Base-by-base conservation (phyloP, 2,329 filamentous ascomycete species). In the Paracamarosporium sp. region DNA sequence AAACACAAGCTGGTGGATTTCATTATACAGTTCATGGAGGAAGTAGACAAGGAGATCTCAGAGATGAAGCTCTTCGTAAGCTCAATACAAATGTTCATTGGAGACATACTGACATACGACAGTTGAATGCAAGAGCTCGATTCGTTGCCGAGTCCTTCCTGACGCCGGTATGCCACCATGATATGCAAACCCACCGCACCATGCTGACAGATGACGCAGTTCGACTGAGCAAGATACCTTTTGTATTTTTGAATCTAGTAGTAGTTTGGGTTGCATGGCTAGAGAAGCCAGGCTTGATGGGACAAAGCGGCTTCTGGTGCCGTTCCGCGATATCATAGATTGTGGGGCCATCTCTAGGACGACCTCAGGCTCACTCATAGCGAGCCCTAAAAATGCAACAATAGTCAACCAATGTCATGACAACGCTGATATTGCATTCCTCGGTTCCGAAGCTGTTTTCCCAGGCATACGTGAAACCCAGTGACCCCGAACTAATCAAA, bases 1-100 rank as follows among this genome's bases (percentile, higher is more conserved):
- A 98, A 98, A 84, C 94, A 99, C 78, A 98, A 99, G 83, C 85
- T 99, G 68, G 96, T 99, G 31, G 95, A 99, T 78, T 99, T 99
- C 73, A 96, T 99, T 68, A 97, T 99, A 65, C 90, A 98, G 74
- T 99, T 99, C 74, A 98, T 99, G 94, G 94, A 99, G 79, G 95
- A 99, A 78, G 96, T 99, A 4, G 96, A 99, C 79, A 99, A 99
- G 84, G 95, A 99, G 79, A 99, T 99, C 59, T 98, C 95, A 3
- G 96, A 99, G 81, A 98, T 99, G 95, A 99, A 99, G 86, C 90
- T 99, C 71, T 99, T 99, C 79, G 94, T 97, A 86, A 68, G 92
- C 25, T 8, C 17, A 28, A 28, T 5, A 11, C 25, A 25, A 17
- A 27, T 30, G 33, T 40, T 3, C 11, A 6, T 13, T 13, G 36